Conservation (phyloP, 331 rosid genomes). For the Acacia concinna region DNA sequence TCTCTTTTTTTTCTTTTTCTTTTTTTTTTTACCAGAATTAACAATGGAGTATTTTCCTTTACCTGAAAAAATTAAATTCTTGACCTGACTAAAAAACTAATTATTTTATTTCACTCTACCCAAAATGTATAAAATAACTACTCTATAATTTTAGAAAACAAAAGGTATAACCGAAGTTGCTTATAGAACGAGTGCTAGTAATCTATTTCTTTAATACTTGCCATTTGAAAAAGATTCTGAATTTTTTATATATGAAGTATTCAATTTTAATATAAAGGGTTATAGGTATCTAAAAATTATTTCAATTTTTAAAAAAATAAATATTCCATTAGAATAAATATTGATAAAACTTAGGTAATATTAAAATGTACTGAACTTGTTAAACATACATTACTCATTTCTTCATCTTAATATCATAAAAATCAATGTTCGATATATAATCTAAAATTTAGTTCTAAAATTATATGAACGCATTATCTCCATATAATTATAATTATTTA, state of each 20-base stretch:
- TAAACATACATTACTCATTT: neutral
- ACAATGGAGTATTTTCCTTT: too few relatives aligned
- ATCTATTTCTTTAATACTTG: neutral
- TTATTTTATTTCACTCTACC: neutral
- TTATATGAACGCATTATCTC: neutral
- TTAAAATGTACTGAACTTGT: neutral
- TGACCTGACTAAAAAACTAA: neutral
- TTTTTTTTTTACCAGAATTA: too few relatives aligned
- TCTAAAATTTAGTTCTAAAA: neutral
- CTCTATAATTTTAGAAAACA: neutral
- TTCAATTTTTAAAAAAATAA: neutral
- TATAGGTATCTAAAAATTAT: neutral
- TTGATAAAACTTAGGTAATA: neutral
- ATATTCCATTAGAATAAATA: neutral
- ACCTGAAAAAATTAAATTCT: neutral
- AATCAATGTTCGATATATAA: neutral
- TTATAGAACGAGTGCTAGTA: too few relatives aligned
- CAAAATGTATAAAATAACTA: neutral
- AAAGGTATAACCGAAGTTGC: neutral
- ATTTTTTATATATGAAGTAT: neutral
- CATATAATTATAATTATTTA: too few relatives aligned
- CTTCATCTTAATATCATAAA: neutral
- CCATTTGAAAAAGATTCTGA: neutral
- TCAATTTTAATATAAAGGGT: neutral
- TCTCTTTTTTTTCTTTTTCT: too few relatives aligned